Percentiles rank a stretch among this genome's conserved stretches.
phyloP scores from a whole-genome alignment of 1,139 yeast genomes.

The Blastobotrys persicus region DNA sequence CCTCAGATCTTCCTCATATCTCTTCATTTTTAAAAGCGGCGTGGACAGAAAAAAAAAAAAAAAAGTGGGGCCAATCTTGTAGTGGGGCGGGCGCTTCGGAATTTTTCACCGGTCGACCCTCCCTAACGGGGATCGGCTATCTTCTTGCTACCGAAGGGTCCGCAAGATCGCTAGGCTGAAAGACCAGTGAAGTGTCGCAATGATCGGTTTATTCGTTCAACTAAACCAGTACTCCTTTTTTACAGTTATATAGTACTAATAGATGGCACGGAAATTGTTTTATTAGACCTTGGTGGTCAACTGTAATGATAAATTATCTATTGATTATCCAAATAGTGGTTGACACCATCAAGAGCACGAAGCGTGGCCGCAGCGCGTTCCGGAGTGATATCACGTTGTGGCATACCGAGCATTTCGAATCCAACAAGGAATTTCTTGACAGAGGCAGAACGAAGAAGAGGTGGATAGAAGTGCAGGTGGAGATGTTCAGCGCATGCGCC shows the following conservation, averaged over 20 bases:
- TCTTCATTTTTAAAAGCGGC: background rate
- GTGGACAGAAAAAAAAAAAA: background rate
- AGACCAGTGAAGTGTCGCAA: no score
- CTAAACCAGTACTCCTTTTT: no score
- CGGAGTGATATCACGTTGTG: conserved; percentile 74
- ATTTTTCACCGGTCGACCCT: background rate
- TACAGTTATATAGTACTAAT: no score
- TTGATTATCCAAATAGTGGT: conserved; percentile 20
- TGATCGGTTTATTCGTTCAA: no score
- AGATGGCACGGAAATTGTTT: no score
- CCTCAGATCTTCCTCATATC: no score
- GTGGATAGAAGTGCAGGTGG: conserved; percentile 79
- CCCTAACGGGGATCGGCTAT: no score
- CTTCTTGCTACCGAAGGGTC: no score
- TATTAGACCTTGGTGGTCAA: conserved; percentile 6
- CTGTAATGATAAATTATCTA: background rate
- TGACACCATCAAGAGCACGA: conserved; percentile 24
- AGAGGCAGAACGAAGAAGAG: conserved; percentile 69
- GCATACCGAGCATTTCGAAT: conserved; percentile 74
- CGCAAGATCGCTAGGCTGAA: no score
- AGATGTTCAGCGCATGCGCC: conserved; percentile 51
- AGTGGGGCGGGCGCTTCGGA: background rate
- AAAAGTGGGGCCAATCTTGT: background rate
- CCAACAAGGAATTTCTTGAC: conserved; percentile 77
- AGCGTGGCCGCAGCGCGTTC: conserved; percentile 60